phyloP scores from a whole-genome alignment of 2,329 filamentous ascomycete genomes.

The Fusarium algeriense region DNA sequence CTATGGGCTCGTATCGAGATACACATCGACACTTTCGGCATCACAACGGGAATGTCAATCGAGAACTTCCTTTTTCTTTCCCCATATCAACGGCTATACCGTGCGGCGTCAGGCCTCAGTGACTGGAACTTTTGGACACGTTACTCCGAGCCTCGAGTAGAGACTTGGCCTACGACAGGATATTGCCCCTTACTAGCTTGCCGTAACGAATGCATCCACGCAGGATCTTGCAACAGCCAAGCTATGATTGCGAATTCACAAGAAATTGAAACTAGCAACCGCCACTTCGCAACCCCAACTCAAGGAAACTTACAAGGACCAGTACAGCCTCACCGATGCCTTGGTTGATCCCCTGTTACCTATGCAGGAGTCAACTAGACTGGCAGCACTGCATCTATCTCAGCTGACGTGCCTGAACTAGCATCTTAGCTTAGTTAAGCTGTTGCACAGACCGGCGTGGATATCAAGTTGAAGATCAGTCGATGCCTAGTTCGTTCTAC shows the following conservation, averaged over 20 bases:
- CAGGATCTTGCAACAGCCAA: slow-evolving; percentile 25
- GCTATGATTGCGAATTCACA: slow-evolving; percentile 9
- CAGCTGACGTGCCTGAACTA: slow-evolving; percentile 36
- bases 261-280: slow-evolving; percentile 25
- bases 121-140: slow-evolving; percentile 9
- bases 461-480: slow-evolving; percentile 10
- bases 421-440: slow-evolving; percentile 13
- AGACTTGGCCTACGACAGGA: slow-evolving; percentile 29
- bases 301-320: slow-evolving; percentile 9
- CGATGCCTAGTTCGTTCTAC: not conserved
- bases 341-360: slow-evolving; percentile 26
- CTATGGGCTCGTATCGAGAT: slow-evolving; percentile 20
- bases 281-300: slow-evolving; percentile 43
- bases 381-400: slow-evolving; percentile 35
- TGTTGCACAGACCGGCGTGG: slow-evolving; percentile 40
- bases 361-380: slow-evolving; percentile 29
- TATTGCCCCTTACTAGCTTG: slow-evolving; percentile 19
- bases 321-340: slow-evolving; percentile 24
- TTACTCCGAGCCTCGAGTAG: slow-evolving; percentile 12
- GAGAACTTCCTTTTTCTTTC: slow-evolving; percentile 20
- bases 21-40: slow-evolving; percentile 17
- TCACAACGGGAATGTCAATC: slow-evolving; percentile 22
- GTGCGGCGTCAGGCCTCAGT: slow-evolving; percentile 31
- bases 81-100: slow-evolving; percentile 29
- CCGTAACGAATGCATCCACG: slow-evolving; percentile 25